Percentiles rank a stretch among this genome's conserved stretches.
Conservation (phyloP, 1,284 basidiomycete species). For the Microbotryomycetes sp. region DNA sequence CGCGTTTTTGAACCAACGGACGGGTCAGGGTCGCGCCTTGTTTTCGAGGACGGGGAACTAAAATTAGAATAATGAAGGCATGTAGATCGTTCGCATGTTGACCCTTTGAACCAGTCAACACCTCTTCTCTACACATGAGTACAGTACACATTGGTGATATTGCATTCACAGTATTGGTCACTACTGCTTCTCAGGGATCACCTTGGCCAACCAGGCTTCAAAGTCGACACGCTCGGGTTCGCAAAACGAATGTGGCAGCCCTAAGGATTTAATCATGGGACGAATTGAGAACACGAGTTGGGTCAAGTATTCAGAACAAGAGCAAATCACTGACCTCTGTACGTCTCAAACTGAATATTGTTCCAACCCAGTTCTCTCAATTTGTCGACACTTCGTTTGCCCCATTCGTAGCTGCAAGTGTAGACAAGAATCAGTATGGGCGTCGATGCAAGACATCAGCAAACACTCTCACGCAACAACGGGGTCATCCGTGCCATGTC, state of each 20-base stretch:
- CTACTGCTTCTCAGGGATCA: no score
- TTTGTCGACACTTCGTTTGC: constrained; percentile 27
- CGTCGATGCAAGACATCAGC: neutral
- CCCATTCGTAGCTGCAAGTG: constrained; percentile 27
- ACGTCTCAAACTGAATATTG: constrained; percentile 32
- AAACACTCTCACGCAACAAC: constrained; percentile 50
- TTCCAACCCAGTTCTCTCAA: constrained; percentile 27
- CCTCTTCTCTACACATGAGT: no score
- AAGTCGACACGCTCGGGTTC: neutral
- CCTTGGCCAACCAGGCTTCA: neutral
- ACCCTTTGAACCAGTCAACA: no score
- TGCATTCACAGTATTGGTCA: no score
- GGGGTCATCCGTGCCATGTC: constrained; percentile 71
- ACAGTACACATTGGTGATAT: no score
- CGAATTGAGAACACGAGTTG: no score
- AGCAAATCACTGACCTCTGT: constrained; percentile 14
- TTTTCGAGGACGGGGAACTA: no score
- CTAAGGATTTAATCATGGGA: no score
- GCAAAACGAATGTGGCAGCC: neutral
- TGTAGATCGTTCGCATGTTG: neutral
- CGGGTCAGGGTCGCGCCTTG: no score
- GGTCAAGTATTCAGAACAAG: no score
- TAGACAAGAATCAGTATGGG: neutral
- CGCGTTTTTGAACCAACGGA: no score
- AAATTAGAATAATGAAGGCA: neutral